Conservation (phyloP, 2,329 filamentous ascomycete genomes). For the Lizonia empirigonia region DNA sequence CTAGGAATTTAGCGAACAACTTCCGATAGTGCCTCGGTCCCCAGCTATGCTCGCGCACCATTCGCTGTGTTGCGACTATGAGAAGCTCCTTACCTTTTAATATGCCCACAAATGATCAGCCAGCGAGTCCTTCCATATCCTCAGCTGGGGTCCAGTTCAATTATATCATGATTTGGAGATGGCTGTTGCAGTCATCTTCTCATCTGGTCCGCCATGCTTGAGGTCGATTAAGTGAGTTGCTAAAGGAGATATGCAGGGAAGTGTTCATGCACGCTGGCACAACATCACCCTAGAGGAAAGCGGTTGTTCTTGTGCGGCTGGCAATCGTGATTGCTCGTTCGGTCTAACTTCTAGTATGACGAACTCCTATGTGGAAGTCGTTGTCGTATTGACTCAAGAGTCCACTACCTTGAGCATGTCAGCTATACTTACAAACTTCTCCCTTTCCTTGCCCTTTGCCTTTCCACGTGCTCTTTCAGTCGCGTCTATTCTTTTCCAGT, state of each 20-base stretch:
- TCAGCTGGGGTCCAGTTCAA: neutral
- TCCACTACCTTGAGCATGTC: constrained; percentile 62
- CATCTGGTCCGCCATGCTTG: neutral
- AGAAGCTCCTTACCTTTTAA: neutral
- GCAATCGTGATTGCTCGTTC: neutral
- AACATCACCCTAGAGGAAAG: no score
- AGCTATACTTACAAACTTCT: constrained; percentile 64
- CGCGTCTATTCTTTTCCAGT: constrained; percentile 86
- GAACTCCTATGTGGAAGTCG: no score
- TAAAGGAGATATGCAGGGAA: no score
- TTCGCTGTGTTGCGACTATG: neutral
- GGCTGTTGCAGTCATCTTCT: neutral
- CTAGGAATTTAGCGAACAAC: neutral
- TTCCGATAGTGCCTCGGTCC: neutral
- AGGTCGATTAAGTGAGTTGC: no score
- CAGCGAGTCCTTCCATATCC: neutral
- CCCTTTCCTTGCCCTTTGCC: constrained; percentile 74
- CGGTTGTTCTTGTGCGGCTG: neutral
- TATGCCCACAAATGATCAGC: neutral
- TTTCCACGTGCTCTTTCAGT: constrained; percentile 73
- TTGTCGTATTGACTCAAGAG: constrained; percentile 8
- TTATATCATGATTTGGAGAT: neutral
- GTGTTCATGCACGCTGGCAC: no score
- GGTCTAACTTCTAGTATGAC: neutral
- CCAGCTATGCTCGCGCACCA: neutral